Evolutionary conservation across 2,329 filamentous ascomycete genomes (phyloP).

Genomic region (Talaromyces sp.): DNA sequence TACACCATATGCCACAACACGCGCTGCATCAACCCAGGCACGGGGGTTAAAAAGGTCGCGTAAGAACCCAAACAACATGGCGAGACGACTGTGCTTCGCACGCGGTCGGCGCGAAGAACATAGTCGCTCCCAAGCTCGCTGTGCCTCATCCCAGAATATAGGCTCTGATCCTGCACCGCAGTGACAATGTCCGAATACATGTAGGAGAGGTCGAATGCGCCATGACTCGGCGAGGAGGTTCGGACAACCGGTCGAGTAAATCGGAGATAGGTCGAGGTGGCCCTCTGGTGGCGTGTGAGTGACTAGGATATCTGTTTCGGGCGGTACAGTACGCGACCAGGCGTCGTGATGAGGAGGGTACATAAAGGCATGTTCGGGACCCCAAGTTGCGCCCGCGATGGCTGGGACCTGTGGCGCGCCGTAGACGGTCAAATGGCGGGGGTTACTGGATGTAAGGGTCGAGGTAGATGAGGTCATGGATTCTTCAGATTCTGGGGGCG

Average conservation of each 20-base stretch:
- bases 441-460: constrained; percentile 55
- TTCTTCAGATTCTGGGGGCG: constrained; percentile 18
- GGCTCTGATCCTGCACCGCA: constrained; percentile 70
- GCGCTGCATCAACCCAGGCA: constrained; percentile 53
- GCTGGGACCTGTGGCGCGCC: constrained; percentile 78
- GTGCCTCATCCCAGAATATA: constrained; percentile 74
- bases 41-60: constrained; percentile 40
- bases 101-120: constrained; percentile 43
- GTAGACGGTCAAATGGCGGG: constrained; percentile 69
- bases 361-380: constrained; percentile 73
- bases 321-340: constrained; percentile 72
- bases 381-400: constrained; percentile 60
- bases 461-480: constrained; percentile 47
- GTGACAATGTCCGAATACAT: constrained; percentile 87
- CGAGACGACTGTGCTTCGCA: constrained; percentile 26
- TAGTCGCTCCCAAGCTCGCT: constrained; percentile 71
- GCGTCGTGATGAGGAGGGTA: constrained; percentile 68
- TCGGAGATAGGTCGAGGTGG: constrained; percentile 61
- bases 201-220: constrained; percentile 72
- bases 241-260: constrained; percentile 70
- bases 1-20: constrained; percentile 56
- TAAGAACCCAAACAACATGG: constrained; percentile 31
- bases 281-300: constrained; percentile 79
- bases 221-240: constrained; percentile 72
- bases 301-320: constrained; percentile 74